phyloP scores from a whole-genome alignment of 768 basidiomycete species.

The Glaciozyma antarctica region DNA sequence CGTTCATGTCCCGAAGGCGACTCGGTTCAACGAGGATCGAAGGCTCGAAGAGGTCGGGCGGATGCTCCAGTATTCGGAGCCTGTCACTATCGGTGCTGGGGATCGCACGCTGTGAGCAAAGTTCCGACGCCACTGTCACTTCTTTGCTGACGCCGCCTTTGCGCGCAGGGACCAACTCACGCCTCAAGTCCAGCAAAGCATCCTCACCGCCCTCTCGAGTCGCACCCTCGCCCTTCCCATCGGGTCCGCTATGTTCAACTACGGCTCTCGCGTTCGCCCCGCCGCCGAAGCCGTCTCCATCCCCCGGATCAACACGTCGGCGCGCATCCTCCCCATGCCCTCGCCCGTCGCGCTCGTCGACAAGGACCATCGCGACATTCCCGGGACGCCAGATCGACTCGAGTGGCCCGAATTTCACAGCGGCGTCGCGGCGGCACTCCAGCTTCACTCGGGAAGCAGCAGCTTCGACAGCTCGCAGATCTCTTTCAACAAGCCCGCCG shows the following conservation, averaged over 20 bases:
- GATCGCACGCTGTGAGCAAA: slow-evolving; percentile 57
- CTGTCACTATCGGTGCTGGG: slow-evolving; percentile 60
- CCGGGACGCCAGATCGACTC: slow-evolving; percentile 46
- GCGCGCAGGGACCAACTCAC: slow-evolving; percentile 70
- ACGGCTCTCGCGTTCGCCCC: slow-evolving; percentile 65
- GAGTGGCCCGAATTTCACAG: slow-evolving; percentile 98
- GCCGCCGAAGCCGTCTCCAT: slow-evolving; percentile 42
- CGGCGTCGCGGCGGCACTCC: slow-evolving; percentile 83
- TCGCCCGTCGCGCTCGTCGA: slow-evolving; percentile 31
- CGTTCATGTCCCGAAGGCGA: slow-evolving; percentile 7
- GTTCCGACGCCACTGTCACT: slow-evolving; percentile 34
- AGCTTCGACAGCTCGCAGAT: slow-evolving; percentile 77
- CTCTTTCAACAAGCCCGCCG: slow-evolving; percentile 87
- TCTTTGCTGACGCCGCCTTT: neutral
- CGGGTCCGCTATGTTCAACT: slow-evolving; percentile 86
- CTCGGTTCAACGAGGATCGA: slow-evolving; percentile 77
- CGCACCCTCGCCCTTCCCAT: slow-evolving; percentile 82
- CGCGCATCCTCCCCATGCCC: slow-evolving; percentile 37
- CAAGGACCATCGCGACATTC: slow-evolving; percentile 21
- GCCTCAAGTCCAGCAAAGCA: slow-evolving; percentile 70
- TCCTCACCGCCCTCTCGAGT: slow-evolving; percentile 69
- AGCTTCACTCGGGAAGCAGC: slow-evolving; percentile 62
- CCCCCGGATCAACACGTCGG: slow-evolving; percentile 38
- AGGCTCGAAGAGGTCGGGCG: slow-evolving; percentile 83
- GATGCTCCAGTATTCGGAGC: slow-evolving; percentile 70